Base-by-base conservation (phyloP, 495 filamentous ascomycete genomes). In the Aspergillus sclerotioniger region DNA sequence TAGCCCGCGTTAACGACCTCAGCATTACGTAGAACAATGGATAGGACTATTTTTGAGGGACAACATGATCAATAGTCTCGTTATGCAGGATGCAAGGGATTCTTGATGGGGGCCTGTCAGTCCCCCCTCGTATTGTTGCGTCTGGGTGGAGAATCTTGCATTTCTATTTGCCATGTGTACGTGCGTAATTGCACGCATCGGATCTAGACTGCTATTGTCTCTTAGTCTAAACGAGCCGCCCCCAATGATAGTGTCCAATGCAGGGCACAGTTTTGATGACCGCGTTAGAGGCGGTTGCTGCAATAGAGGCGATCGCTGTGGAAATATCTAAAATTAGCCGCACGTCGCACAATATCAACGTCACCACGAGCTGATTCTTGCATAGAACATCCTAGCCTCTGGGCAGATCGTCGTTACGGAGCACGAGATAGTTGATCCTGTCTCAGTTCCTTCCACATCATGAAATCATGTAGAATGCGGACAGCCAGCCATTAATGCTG, bases 51-150 rank as follows among this genome's bases (percentile, higher is more conserved):
- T 13, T 17, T 28, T 15, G 47, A 31, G n/a, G 47, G 12, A 32
- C 5, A 21, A 25, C 17, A 15, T 13, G 21, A 41, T 50, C 16
- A 15, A 6, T 50, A 28, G 16, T 31, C 28, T n/a, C 9, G 31
- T 32, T 25, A 50, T 50, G 28, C 47, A 32, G 47, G 15, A 50
- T 50, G 47, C 47, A 50, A 50, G 47, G 47, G 20, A 50, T 28
- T 28, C 47, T 15, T 7, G 25, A 25, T 7, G 46, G 21, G 20
- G 25, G 7, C n/a, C 25, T 28, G 47, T 29, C 46, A 28, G 20
- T 41, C 13, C n/a, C n/a, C 37, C 12, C n/a, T 49, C 47, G 47
- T 50, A 25, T 32, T 50, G 47, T 3, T 50, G 47, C 21, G 44
- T 9, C 21, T 47, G 10, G 16, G 9, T 21, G 19, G 33, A 33